Percentiles rank a stretch among this genome's conserved stretches.
phyloP scores from a whole-genome alignment of 1,139 yeast species.

The Debaryomyces robertsiae region DNA sequence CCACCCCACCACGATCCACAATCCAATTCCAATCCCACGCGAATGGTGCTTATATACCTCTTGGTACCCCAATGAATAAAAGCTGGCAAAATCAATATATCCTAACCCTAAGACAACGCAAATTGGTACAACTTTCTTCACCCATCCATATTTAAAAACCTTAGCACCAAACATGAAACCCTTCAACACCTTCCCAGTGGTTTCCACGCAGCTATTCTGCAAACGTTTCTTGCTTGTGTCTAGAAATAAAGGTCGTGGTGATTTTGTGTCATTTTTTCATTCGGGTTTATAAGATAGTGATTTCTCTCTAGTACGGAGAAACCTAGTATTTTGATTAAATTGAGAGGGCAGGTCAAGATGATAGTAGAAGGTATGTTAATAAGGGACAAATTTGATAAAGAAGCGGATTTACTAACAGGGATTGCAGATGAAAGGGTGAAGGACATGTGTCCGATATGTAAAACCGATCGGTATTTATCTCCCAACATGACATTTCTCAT shows the following conservation, averaged over 20 bases:
- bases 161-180: constrained; percentile 7
- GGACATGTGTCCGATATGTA: constrained; percentile 98
- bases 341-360: neutral
- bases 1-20: constrained; percentile 38
- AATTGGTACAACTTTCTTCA: constrained; percentile 24
- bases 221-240: constrained; percentile 28
- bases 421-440: constrained; percentile 39
- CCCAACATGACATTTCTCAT: constrained; percentile 92
- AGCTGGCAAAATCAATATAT: constrained; percentile 35
- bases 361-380: constrained; percentile 9
- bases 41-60: constrained; percentile 36
- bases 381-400: too few species aligned
- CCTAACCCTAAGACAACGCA: constrained; percentile 27
- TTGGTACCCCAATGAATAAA: constrained; percentile 40
- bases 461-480: constrained; percentile 89
- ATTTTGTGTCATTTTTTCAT: neutral
- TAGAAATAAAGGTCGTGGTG: neutral
- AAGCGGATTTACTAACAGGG: constrained; percentile 8
- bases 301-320: too few species aligned
- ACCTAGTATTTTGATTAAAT: too few species aligned
- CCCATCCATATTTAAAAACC: constrained; percentile 8
- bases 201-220: constrained; percentile 41
- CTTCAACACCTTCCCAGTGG: neutral
- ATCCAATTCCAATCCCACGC: constrained; percentile 33
- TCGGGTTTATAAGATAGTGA: too few species aligned